Base-by-base conservation (phyloP, 139 green algal species). In the Trebouxia sp. region DNA sequence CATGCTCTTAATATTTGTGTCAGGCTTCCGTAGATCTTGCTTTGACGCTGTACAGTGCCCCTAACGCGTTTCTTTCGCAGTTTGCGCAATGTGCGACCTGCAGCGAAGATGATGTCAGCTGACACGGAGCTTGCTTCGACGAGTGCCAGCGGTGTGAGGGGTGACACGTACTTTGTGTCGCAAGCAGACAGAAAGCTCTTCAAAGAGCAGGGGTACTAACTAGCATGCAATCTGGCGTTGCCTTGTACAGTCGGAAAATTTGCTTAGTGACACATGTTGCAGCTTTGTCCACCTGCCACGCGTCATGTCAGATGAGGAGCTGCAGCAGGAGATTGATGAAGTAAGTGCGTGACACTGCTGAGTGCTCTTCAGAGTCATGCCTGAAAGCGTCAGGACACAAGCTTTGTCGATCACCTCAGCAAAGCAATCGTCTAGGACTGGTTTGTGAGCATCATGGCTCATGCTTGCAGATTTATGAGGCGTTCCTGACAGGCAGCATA, bases 401-500 rank as follows among this genome's bases (percentile, higher is more conserved):
- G n/a, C n/a, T n/a, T n/a, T n/a, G n/a, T n/a, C n/a, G n/a, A n/a
- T n/a, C n/a, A 50, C 26, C n/a, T n/a, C n/a, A n/a, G n/a, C n/a
- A n/a, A n/a, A n/a, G n/a, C n/a, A n/a, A n/a, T n/a, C n/a, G n/a
- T n/a, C n/a, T n/a, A n/a, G n/a, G n/a, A n/a, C n/a, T n/a, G n/a
- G n/a, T n/a, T n/a, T n/a, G n/a, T n/a, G n/a, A n/a, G n/a, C n/a
- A 3, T 10, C 12, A 6, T 65, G 22, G 4, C 14, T 30, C 0
- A 38, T 38, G 6, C 17, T 78, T 20, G 17, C 47, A 87, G 55
- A 83, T 89, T 39, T 94, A 90, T 83, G 74, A 81, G 28, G 62
- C 53, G 17, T 92, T 91, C 79, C 84, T 92, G 6, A 72, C 17
- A 0, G 62, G 86, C 1, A 83, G 90, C 32, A 85, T 93, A 1